Evolutionary conservation across 83 land plant genomes (phyloP).

Genomic region (Picea engelmannii): DNA sequence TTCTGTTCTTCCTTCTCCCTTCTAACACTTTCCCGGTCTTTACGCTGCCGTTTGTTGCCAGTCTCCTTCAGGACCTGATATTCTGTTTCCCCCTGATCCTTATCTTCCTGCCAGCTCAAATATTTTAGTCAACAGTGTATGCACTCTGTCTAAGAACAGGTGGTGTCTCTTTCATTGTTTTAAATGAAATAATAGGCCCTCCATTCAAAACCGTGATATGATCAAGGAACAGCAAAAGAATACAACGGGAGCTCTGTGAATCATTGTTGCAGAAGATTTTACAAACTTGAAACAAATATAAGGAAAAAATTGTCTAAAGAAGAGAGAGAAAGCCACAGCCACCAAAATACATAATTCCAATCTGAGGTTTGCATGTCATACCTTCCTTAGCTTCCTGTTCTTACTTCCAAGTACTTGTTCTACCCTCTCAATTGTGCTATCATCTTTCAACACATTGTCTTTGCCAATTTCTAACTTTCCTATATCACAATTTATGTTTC

Average conservation of each 20-base stretch:
- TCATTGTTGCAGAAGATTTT: not conserved
- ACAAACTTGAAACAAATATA: not conserved
- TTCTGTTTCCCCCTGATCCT: slow-evolving; percentile 9
- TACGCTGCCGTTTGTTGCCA: slow-evolving; percentile 4
- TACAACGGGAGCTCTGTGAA: not conserved
- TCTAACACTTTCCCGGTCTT: not conserved
- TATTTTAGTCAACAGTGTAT: not conserved
- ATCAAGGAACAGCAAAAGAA: not conserved
- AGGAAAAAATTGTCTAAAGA: not conserved
- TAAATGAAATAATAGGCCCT: not conserved
- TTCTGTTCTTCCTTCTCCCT: slow-evolving; percentile 31
- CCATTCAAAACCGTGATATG: not conserved
- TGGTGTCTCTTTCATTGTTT: not conserved
- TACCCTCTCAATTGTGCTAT: not conserved
- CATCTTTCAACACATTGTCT: not conserved
- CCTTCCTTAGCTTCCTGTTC: not conserved
- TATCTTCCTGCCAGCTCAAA: slow-evolving; percentile 19
- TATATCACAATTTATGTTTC: not conserved
- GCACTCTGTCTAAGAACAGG: not conserved
- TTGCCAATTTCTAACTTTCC: not conserved
- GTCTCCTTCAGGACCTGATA: slow-evolving; percentile 8
- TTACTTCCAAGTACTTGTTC: not conserved
- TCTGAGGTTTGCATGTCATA: not conserved
- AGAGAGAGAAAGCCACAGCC: not conserved
- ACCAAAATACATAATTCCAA: not conserved